These are phyloP conservation scores for Scenedesmus sp. DNA, from an alignment of 163 green algal genomes.

Conservation along the genomic window DNA sequence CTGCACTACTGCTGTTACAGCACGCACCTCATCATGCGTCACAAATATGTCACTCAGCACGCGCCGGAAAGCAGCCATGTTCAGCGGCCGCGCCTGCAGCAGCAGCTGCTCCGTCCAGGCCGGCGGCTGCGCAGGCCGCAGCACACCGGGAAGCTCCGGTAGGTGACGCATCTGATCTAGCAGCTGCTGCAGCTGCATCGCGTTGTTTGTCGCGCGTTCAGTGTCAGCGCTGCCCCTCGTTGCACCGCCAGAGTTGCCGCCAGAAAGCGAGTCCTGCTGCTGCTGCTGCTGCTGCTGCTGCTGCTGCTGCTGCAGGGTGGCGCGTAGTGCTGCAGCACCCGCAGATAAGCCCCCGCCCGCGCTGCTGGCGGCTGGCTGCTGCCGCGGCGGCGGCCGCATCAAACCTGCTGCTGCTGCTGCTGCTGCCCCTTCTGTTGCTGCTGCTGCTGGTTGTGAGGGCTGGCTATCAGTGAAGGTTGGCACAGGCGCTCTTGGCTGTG, in stretches of 20 bases:
- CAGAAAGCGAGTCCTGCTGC: neutral
- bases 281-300: neutral
- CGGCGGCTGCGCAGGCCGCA: neutral
- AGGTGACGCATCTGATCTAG: neutral
- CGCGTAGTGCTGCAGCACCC: neutral
- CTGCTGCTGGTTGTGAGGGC: neutral
- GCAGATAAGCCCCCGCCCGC: neutral
- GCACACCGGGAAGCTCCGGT: neutral
- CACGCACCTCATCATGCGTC: neutral
- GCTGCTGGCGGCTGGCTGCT: neutral
- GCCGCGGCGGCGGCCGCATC: neutral
- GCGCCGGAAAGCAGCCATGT: slow-evolving; percentile 5
- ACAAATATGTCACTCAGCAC: neutral
- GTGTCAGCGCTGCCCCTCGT: neutral
- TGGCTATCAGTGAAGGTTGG: neutral
- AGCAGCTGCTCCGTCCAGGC: slow-evolving; percentile 1
- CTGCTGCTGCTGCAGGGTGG: neutral
- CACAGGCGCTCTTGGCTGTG: neutral
- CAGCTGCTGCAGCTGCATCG: slow-evolving; percentile 17
- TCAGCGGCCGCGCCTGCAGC: neutral
- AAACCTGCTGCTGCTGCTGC: slow-evolving; percentile 12
- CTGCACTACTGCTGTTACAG: too few relatives aligned
- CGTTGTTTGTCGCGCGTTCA: neutral
- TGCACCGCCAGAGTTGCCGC: neutral
- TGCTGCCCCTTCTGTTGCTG: slow-evolving; percentile 5